Base-by-base conservation (phyloP, 257 asterid genomes). In the Gynochthodes officinalis region DNA sequence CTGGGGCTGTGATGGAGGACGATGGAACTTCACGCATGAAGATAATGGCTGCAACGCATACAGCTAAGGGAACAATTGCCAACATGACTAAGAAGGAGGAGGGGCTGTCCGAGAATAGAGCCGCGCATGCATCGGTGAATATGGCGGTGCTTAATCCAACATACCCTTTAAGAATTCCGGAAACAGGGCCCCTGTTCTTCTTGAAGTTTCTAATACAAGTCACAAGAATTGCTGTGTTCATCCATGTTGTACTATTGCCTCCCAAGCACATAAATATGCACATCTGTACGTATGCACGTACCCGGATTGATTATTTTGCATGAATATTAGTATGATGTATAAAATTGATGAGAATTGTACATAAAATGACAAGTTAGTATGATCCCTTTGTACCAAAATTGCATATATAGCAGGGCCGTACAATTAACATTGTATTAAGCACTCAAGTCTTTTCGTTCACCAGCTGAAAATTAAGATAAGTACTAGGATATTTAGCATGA, bases 201-300 rank as follows among this genome's bases (percentile, higher is more conserved):
- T 75, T 11, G 64, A 80, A 80, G 72, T 80, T 76, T 25, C 84
- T 52, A n/a, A 80, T 73, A 67, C 82, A 80, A 1, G 79, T 77
- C 1, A 80, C 84, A 2, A 80, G 76, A 33, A 80, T 28, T 2
- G 79, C 79, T 0, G 82, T 80, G 61, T 77, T 80, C 82, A 76
- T 80, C 84, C 84, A 80, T 3, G 84, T 80, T 0, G 84, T 73
- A 48, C 82, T 80, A 52, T 80, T 80, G 27, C 84, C 84, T 59
- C 84, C 81, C 84, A 80, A 66, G 58, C 78, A 80, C 48, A 78
- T 52, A 58, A 78, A 78, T 25, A 78, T 35, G 50, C 82, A 78
- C 82, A 78, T 78, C 72, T 75, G 63, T n/a, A n/a, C n/a, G n/a
- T n/a, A n/a, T n/a, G n/a, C n/a, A n/a, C n/a, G n/a, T n/a, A n/a